Conservation (phyloP, 768 basidiomycete species). For the Russula lepida region DNA sequence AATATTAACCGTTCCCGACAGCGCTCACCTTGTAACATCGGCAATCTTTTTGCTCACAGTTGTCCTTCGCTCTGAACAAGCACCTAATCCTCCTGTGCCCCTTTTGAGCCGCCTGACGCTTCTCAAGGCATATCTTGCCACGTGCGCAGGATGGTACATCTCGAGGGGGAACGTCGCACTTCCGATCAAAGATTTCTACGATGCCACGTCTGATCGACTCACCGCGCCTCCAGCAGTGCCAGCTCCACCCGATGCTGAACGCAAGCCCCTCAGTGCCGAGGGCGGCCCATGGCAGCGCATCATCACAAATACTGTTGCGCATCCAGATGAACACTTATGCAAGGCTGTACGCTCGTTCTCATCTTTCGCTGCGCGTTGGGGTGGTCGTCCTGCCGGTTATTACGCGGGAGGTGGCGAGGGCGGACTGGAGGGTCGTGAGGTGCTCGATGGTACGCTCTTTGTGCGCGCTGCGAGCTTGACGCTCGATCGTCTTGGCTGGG, state of each 20-base stretch:
- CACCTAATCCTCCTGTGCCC: constrained; percentile 22
- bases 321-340: constrained; percentile 52
- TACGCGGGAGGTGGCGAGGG: constrained; percentile 24
- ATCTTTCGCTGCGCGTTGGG: constrained; percentile 40
- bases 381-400: constrained; percentile 29
- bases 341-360: constrained; percentile 44
- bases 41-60: constrained; percentile 51
- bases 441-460: constrained; percentile 57
- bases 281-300: constrained; percentile 45
- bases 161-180: constrained; percentile 46
- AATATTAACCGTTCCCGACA: constrained; percentile 23
- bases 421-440: constrained; percentile 41
- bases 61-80: constrained; percentile 28
- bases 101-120: constrained; percentile 41
- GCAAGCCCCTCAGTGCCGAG: constrained; percentile 8
- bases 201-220: constrained; percentile 18
- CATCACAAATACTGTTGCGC: constrained; percentile 42
- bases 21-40: constrained; percentile 62
- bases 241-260: constrained; percentile 17
- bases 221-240: constrained; percentile 23
- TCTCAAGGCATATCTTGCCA: constrained; percentile 50
- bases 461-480: constrained; percentile 48
- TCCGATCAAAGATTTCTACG: constrained; percentile 43
- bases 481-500: constrained; percentile 26
- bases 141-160: constrained; percentile 46